Evolutionary conservation across 305 asterid species (phyloP).

Genomic region (Euphrasia arctica): DNA sequence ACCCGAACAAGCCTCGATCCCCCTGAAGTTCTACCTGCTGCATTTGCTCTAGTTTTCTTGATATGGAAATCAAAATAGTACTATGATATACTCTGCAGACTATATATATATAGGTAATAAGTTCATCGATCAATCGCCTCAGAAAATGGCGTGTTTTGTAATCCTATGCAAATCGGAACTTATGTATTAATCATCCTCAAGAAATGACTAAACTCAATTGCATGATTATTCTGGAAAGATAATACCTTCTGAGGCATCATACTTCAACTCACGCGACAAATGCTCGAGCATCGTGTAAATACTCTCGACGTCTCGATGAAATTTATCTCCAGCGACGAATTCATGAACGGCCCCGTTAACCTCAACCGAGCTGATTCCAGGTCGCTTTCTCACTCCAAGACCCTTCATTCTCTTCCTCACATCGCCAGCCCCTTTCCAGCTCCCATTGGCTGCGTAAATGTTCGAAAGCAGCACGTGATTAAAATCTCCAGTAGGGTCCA

Average conservation of each 20-base stretch:
- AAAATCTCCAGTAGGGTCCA: slow-evolving; percentile 57
- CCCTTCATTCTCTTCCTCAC: slow-evolving; percentile 80
- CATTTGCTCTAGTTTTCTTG: slow-evolving; percentile 8
- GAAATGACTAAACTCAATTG: slow-evolving; percentile 8
- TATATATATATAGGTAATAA: slow-evolving; percentile 4
- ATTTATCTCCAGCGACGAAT: slow-evolving; percentile 63
- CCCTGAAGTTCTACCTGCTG: slow-evolving; percentile 32
- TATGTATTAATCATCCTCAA: slow-evolving; percentile 2
- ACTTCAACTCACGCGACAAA: slow-evolving; percentile 43
- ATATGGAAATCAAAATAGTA: background rate
- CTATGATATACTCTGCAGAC: background rate
- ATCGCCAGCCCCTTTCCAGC: slow-evolving; percentile 68
- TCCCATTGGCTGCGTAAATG: slow-evolving; percentile 60
- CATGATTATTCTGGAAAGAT: slow-evolving; percentile 24
- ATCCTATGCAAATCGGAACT: background rate
- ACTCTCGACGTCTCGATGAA: slow-evolving; percentile 42
- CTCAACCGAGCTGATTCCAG: slow-evolving; percentile 68
- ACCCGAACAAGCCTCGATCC: slow-evolving; percentile 45
- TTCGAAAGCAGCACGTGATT: slow-evolving; percentile 60
- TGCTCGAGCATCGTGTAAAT: slow-evolving; percentile 39
- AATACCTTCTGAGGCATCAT: slow-evolving; percentile 24
- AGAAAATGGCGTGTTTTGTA: slow-evolving; percentile 13
- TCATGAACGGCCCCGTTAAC: slow-evolving; percentile 42
- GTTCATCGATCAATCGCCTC: slow-evolving; percentile 12
- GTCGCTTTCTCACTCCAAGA: slow-evolving; percentile 56